A percentile compares a stretch with the other conserved stretches of the same genome.
phyloP scores from a whole-genome alignment of 169 alveolate genomes.

The Plasmodium berghei region DNA sequence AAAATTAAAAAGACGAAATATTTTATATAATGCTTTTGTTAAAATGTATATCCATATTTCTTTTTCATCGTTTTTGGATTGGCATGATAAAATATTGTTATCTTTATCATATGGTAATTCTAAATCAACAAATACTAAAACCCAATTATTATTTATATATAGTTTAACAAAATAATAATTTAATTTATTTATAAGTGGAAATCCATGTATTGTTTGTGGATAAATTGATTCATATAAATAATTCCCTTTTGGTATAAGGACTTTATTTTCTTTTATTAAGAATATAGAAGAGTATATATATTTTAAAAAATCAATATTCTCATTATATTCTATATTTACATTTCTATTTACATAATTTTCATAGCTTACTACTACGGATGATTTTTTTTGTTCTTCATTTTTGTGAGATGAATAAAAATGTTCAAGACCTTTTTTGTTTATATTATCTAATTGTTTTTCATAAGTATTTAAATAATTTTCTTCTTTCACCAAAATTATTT shows the following conservation, averaged over 20 bases:
- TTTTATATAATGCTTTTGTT: slow-evolving; percentile 48
- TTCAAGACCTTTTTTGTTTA: slow-evolving; percentile 14
- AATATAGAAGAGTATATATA: slow-evolving; percentile 42
- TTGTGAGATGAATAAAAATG: background rate
- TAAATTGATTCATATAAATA: slow-evolving; percentile 61
- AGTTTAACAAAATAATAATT: slow-evolving; percentile 62
- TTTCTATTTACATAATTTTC: slow-evolving; percentile 50
- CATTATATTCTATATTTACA: slow-evolving; percentile 22
- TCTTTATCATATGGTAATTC: slow-evolving; percentile 18
- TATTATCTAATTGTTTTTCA: slow-evolving; percentile 24
- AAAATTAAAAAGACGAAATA: slow-evolving; percentile 25
- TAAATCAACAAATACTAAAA: slow-evolving; percentile 50
- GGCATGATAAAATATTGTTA: slow-evolving; percentile 26
- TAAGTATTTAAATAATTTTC: slow-evolving; percentile 8
- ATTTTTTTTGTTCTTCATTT: slow-evolving; percentile 12
- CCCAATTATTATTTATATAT: slow-evolving; percentile 71
- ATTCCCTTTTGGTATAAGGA: slow-evolving; percentile 53
- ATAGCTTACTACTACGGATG: slow-evolving; percentile 25
- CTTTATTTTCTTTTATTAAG: slow-evolving; percentile 61
- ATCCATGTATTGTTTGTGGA: slow-evolving; percentile 52
- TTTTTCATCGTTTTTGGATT: slow-evolving; percentile 8
- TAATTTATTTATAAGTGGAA: slow-evolving; percentile 54
- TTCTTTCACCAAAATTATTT: background rate
- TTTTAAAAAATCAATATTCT: slow-evolving; percentile 22
- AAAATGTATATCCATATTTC: slow-evolving; percentile 54